Base-by-base conservation (phyloP, 2,329 filamentous ascomycete species). In the Diaporthe humulicola region DNA sequence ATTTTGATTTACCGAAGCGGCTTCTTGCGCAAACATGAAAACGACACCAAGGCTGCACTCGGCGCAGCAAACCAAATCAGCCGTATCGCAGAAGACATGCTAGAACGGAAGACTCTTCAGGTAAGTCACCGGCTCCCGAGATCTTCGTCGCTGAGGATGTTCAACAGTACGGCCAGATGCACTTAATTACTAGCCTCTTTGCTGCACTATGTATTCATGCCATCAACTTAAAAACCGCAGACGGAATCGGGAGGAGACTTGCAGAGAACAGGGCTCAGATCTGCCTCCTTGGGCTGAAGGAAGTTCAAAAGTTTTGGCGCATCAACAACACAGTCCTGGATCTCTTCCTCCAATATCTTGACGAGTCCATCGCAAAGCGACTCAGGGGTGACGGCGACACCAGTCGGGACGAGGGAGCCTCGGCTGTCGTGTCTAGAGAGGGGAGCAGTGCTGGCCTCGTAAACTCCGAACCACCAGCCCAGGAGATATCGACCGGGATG, bases 281-380 rank as follows among this genome's bases (percentile, higher is more conserved):
- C 75, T 85, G 83, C 50, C 81, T 84, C 2, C 77, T 85, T 3
- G 82, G 82, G 5, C 78, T 85, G 1, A 81, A 84, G 54, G 83
- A 84, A 75, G 79, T 85, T 0, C 82, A 84, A 36, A 83, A 84
- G n/a, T 84, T 84, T 76, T 85, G 83, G 83, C 78, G 81, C 25
- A 83, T 84, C 74, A 85, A 85, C 78, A 84, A 83, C 76, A 83
- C 83, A 45, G 78, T 84, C 0, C 79, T 85, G 8, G 83, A 85
- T 33, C 75, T 85, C 8, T 85, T 85, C 38, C 77, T 85, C 0
- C 82, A 82, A 33, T 84, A 84, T 4, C 80, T 84, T 8, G 83
- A 85, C 71, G 81, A 81, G 17, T 83, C 83, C 4, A 84, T 84
- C 40, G 82, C 82, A 9, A 81, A 81, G n/a, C 78, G 82, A 25